These are phyloP conservation scores for Aureobasidium sp. DNA, from an alignment of 2,329 filamentous ascomycete genomes.

Conservation along the genomic window DNA sequence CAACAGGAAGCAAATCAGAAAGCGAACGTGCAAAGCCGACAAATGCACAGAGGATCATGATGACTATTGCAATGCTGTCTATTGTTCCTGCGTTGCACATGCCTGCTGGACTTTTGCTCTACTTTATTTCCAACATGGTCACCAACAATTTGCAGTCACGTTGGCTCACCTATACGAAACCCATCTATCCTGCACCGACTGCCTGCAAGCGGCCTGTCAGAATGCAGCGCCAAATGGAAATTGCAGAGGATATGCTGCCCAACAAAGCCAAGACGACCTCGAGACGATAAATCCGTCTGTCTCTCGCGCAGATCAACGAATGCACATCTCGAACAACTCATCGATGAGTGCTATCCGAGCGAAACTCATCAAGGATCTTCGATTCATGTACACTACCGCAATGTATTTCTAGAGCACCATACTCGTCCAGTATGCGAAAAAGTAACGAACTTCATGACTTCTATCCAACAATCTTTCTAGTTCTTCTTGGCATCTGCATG, in stretches of 20 bases:
- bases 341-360: too few species aligned
- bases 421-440: too few species aligned
- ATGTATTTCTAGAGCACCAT: too few species aligned
- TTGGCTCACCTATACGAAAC: constrained; percentile 21
- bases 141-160: constrained; percentile 15
- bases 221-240: constrained; percentile 7
- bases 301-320: not conserved
- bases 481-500: constrained; percentile 17
- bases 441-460: too few species aligned
- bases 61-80: constrained; percentile 26
- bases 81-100: constrained; percentile 26
- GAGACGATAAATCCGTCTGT: not conserved
- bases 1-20: not conserved
- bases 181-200: constrained; percentile 17
- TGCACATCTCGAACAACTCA: not conserved
- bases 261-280: not conserved
- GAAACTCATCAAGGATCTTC: too few species aligned
- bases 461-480: not conserved
- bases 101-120: constrained; percentile 34
- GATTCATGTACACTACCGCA: too few species aligned
- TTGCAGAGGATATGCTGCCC: not conserved
- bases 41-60: constrained; percentile 16
- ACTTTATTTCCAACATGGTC: constrained; percentile 22
- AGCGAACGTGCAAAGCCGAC: constrained; percentile 4
- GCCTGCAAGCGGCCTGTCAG: constrained; percentile 21